These are phyloP conservation scores for Lithospermum erythrorhizon DNA, from an alignment of 257 asterid genomes.

Conservation along the genomic window DNA sequence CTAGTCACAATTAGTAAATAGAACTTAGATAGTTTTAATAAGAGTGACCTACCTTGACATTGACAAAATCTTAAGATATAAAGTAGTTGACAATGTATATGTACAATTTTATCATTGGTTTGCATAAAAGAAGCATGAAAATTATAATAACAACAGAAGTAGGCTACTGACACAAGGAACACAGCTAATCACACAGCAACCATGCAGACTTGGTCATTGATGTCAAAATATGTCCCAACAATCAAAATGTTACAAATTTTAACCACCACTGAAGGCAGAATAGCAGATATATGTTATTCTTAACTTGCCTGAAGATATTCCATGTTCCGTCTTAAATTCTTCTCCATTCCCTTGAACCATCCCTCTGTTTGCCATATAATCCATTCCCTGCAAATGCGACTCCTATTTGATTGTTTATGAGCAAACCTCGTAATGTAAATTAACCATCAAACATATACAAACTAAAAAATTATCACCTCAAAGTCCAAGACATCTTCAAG, in stretches of 20 bases:
- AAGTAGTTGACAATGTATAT: no score
- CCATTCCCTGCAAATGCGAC: conserved; percentile 24
- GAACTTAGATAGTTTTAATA: no score
- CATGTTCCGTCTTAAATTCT: conserved; percentile 40
- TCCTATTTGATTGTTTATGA: not conserved
- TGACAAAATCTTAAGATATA: no score
- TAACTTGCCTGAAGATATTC: conserved; percentile 56
- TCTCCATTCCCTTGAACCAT: conserved; percentile 52
- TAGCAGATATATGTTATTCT: not conserved
- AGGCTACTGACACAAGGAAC: no score
- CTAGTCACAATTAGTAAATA: not conserved
- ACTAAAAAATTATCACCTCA: not conserved
- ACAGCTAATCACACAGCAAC: not conserved
- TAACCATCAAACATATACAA: not conserved
- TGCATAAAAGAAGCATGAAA: no score
- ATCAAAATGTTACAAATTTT: not conserved
- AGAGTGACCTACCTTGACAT: no score
- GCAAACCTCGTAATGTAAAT: not conserved
- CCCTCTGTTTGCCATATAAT: conserved; percentile 26
- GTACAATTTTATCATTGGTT: no score
- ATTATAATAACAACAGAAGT: no score
- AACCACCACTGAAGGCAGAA: not conserved
- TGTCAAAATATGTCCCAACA: not conserved
- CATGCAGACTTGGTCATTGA: not conserved
- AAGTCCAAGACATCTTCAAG: conserved; percentile 43